Conservation (phyloP, 176 grass and related monocot species). For the Chrysopogon serrulatus region DNA sequence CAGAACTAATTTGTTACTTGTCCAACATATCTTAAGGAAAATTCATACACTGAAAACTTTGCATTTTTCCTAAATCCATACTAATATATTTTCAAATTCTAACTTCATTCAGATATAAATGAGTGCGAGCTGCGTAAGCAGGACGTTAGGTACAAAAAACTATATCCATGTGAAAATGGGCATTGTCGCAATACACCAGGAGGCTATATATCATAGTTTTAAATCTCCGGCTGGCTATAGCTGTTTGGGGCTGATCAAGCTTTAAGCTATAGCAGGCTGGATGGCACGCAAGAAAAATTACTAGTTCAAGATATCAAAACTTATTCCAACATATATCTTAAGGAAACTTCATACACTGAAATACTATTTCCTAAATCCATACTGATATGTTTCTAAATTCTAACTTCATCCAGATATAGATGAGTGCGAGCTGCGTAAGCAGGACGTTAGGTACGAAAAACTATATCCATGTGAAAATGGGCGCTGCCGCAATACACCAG, state of each 20-base stretch:
- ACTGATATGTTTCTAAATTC: not conserved
- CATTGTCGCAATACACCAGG: conserved; percentile 18
- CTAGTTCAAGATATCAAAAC: too few species aligned
- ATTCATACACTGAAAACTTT: not conserved
- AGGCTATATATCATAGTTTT: not conserved
- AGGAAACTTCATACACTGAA: not conserved
- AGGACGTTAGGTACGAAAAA: not conserved
- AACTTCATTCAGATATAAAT: conserved; percentile 6
- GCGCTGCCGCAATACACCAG: conserved; percentile 19
- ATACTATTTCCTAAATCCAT: not conserved
- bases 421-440: conserved; percentile 15
- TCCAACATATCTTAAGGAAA: not conserved
- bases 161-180: conserved; percentile 29
- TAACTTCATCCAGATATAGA: conserved; percentile 17
- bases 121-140: conserved; percentile 19
- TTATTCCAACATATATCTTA: too few species aligned
- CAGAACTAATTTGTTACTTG: not conserved
- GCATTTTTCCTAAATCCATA: not conserved
- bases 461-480: conserved; percentile 34
- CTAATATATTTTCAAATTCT: too few species aligned
- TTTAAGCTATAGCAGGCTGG: too few species aligned
- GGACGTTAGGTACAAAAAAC: not conserved
- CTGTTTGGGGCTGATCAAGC: too few species aligned
- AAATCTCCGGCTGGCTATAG: too few species aligned
- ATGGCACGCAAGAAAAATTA: too few species aligned